Conservation (phyloP, 495 filamentous ascomycete species). For the Neurospora tetraspora region DNA sequence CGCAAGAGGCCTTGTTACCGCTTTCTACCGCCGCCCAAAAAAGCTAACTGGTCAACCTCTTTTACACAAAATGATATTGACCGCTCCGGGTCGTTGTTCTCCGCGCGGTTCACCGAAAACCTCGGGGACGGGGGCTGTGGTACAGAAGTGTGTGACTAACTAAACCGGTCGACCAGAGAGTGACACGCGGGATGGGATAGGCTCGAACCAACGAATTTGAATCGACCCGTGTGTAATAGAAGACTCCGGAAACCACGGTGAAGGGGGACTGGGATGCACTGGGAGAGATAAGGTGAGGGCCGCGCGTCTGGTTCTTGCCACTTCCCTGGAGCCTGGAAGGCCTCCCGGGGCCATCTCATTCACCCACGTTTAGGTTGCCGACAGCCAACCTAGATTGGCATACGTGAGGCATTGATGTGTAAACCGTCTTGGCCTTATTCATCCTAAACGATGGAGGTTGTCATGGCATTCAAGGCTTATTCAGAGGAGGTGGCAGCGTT, state of each 20-base stretch:
- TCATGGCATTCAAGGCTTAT: not conserved
- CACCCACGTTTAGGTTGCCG: not conserved
- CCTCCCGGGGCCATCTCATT: not conserved
- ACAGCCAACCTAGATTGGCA: not conserved
- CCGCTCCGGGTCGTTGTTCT: not conserved
- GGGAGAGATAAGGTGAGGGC: not conserved
- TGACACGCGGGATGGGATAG: not conserved
- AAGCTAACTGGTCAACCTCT: not conserved
- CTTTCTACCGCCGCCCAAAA: not conserved
- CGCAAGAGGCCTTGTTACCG: not conserved
- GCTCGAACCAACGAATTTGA: not conserved
- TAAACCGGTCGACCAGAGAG: not conserved
- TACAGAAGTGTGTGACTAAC: not conserved
- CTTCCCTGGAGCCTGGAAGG: not conserved
- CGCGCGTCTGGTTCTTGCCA: not conserved
- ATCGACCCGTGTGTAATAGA: not conserved
- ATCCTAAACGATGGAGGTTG: not conserved
- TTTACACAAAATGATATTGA: not conserved
- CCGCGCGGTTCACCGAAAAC: not conserved
- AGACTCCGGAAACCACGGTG: not conserved
- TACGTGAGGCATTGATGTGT: not conserved
- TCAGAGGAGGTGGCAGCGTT: not conserved
- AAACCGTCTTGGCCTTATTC: not conserved
- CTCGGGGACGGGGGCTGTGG: not conserved
- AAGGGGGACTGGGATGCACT: not conserved